Base-by-base conservation (phyloP, 169 alveolate genomes). In the Eimeria praecox region DNA sequence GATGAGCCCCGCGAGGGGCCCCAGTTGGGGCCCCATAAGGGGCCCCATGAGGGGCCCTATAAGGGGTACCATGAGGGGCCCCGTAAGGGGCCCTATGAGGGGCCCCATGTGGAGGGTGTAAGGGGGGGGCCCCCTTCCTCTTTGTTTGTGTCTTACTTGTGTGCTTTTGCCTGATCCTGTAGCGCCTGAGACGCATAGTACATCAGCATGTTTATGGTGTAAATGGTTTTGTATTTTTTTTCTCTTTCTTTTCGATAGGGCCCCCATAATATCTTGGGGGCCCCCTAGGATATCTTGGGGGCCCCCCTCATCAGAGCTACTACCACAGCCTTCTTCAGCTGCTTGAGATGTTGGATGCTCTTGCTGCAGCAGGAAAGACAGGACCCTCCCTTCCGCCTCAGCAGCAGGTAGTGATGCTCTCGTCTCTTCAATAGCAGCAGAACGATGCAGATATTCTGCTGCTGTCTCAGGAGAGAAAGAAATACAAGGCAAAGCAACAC, bases 91-190 rank as follows among this genome's bases (percentile, higher is more conserved):
- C 56, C 56, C 56, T 12, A 49, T 27, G 38, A 10, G 54, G 44
- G 83, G 66, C 66, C 66, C 66, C 27, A 20, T 62, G n/a, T n/a
- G n/a, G n/a, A n/a, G n/a, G n/a, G n/a, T n/a, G n/a, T n/a, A n/a
- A n/a, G n/a, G n/a, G n/a, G n/a, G n/a, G n/a, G n/a, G n/a, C n/a
- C n/a, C n/a, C n/a, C n/a, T n/a, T n/a, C n/a, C n/a, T n/a, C 38
- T 62, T 40, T 16, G 35, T 33, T 4, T 8, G 59, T 3, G 77
- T 40, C 78, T 56, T 10, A 95, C 97, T 77, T 95, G 98, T 14
- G 99, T 99, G 88, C 99, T 98, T 94, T 99, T 99, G 42, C 99
- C 99, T 42, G 99, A 97, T 18, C 99, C 99, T 16, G 99, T 98
- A 92, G 98, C 99, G 71, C 99, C 99, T 27, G 98, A 98, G 62